Evolutionary conservation across 805 yeast species (phyloP).

Genomic region (Soucietia sequanensis): DNA sequence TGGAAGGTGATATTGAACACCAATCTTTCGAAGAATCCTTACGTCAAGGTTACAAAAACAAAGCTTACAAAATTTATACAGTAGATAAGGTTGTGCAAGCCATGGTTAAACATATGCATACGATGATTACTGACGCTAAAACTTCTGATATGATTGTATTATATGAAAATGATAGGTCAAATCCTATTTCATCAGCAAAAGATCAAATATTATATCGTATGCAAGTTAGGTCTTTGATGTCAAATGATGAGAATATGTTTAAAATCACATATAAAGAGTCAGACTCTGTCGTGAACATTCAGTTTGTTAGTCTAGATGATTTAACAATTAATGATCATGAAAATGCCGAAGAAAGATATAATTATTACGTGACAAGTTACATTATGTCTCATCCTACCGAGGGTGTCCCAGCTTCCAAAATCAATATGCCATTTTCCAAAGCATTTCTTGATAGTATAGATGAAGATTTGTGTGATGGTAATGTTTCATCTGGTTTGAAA

Average conservation of each 20-base stretch:
- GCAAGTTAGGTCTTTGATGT: constrained; percentile 78
- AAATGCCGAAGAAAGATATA: constrained; percentile 80
- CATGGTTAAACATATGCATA: constrained; percentile 75
- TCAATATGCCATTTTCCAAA: constrained; percentile 77
- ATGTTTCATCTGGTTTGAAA: constrained; percentile 64
- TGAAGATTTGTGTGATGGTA: constrained; percentile 60
- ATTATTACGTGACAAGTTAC: constrained; percentile 89
- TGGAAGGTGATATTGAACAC: constrained; percentile 89
- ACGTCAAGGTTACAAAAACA: constrained; percentile 92
- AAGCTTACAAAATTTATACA: constrained; percentile 89
- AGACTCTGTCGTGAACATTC: constrained; percentile 58
- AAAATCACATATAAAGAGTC: constrained; percentile 69
- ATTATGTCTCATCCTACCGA: constrained; percentile 97
- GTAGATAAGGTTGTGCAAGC: constrained; percentile 86
- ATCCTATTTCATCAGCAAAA: constrained; percentile 66
- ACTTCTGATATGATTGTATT: constrained; percentile 77
- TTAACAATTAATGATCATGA: constrained; percentile 71
- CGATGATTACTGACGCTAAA: constrained; percentile 73
- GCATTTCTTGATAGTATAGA: constrained; percentile 53
- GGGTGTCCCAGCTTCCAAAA: constrained; percentile 77
- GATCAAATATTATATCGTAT: constrained; percentile 89
- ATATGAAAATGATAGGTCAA: constrained; percentile 77
- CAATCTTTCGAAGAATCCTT: constrained; percentile 93
- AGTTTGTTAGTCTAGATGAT: constrained; percentile 85
- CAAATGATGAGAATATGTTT: constrained; percentile 87